Evolutionary conservation across 495 filamentous ascomycete genomes (phyloP).

Genomic region (Xylaria palmicola): DNA sequence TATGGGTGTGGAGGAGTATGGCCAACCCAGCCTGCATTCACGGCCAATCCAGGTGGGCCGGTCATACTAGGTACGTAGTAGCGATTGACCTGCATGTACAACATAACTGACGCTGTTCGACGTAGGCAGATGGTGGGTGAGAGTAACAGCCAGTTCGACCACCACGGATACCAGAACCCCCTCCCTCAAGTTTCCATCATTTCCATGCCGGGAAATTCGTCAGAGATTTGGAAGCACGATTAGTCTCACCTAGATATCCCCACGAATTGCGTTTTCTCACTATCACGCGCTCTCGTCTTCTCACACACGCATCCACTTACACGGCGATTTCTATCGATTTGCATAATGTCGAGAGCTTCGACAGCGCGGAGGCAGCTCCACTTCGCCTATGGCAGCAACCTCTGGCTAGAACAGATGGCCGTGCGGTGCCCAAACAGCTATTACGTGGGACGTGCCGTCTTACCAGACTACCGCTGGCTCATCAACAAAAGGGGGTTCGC

Average conservation of each 20-base stretch:
- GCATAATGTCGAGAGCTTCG: neutral
- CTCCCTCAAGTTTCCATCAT: neutral
- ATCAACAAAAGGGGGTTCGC: constrained; percentile 70
- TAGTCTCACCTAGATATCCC: neutral
- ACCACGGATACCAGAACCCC: neutral
- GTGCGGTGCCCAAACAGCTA: constrained; percentile 55
- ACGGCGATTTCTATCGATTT: neutral
- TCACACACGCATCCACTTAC: neutral
- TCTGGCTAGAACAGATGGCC: constrained; percentile 66
- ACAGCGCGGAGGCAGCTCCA: constrained; percentile 42
- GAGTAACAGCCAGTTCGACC: neutral
- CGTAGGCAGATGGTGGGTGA: neutral
- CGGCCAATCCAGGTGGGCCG: too few species aligned
- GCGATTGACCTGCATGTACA: too few species aligned
- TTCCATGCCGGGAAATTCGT: neutral
- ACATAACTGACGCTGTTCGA: neutral
- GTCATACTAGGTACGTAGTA: too few species aligned
- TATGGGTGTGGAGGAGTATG: neutral
- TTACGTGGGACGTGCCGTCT: constrained; percentile 47
- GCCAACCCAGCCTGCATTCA: neutral
- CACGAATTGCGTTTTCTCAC: neutral
- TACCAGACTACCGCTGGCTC: constrained; percentile 60
- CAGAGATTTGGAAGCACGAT: neutral
- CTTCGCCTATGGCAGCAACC: constrained; percentile 75
- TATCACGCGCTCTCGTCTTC: neutral